Conservation (phyloP, 2,329 filamentous ascomycete species). For the Amesomyces nigricolor region DNA sequence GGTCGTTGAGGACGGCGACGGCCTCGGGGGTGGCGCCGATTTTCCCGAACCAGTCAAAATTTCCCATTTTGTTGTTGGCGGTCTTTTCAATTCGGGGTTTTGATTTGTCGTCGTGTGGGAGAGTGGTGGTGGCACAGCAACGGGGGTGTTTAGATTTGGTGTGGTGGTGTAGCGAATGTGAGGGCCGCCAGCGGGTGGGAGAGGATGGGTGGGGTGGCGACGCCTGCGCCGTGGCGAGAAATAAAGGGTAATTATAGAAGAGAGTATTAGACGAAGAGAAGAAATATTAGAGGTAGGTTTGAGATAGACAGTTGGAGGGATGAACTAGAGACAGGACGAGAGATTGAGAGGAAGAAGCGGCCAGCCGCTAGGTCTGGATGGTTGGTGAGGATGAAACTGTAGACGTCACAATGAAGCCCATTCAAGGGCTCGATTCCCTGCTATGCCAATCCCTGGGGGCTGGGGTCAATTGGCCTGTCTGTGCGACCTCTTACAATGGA, state of each 20-base stretch:
- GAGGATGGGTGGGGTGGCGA: neutral
- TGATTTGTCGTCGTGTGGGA: neutral
- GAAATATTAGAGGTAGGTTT: slow-evolving; percentile 1
- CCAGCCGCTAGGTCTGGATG: slow-evolving; percentile 8
- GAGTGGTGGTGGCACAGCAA: neutral
- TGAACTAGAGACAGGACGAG: slow-evolving; percentile 8
- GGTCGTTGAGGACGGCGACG: slow-evolving; percentile 56
- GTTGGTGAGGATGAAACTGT: slow-evolving; percentile 26
- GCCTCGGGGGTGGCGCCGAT: slow-evolving; percentile 55
- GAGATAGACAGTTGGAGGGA: neutral
- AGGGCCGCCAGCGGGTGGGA: slow-evolving; percentile 3
- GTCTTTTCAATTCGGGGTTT: neutral
- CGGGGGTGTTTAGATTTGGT: neutral
- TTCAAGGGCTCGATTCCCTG: slow-evolving; percentile 1
- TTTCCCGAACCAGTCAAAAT: slow-evolving; percentile 52
- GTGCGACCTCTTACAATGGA: too few species aligned
- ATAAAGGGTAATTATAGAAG: neutral
- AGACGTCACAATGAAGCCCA: slow-evolving; percentile 25
- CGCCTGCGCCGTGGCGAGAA: slow-evolving; percentile 14
- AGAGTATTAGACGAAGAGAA: neutral
- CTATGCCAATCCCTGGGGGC: slow-evolving; percentile 7
- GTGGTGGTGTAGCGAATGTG: neutral
- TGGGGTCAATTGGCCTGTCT: neutral
- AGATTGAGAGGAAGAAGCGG: slow-evolving; percentile 16
- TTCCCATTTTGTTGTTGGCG: slow-evolving; percentile 35